phyloP scores from a whole-genome alignment of 208 protist species.

The Crithidia brevicula region DNA sequence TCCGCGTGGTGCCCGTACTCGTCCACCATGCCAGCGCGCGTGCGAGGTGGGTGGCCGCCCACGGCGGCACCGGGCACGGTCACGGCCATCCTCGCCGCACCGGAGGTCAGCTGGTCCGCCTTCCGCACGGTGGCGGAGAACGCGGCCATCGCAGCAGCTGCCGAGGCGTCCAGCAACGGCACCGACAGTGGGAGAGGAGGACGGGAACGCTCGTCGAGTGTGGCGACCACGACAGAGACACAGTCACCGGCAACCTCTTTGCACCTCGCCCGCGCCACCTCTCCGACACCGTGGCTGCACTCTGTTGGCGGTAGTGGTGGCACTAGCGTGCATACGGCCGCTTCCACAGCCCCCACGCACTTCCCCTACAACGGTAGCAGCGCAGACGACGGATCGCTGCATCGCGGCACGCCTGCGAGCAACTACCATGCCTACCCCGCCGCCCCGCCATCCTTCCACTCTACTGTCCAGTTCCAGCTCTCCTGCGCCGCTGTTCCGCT shows the following conservation, averaged over 20 bases:
- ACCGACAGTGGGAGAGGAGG: not conserved
- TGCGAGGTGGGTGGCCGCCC: not conserved
- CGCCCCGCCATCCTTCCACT: not conserved
- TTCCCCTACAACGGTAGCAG: not conserved
- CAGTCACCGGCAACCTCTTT: not conserved
- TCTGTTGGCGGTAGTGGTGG: not conserved
- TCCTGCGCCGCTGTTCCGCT: conserved; percentile 29
- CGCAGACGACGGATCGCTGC: not conserved
- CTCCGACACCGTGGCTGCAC: conserved; percentile 16
- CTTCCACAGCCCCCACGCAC: too few species aligned
- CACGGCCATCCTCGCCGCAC: conserved; percentile 25
- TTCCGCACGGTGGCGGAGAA: not conserved
- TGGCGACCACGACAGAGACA: not conserved
- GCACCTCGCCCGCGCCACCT: not conserved
- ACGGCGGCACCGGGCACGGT: conserved; percentile 12
- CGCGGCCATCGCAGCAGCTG: not conserved
- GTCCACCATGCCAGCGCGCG: conserved; percentile 1
- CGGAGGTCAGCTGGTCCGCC: conserved; percentile 29
- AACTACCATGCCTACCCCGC: conserved; percentile 1
- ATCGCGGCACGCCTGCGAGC: not conserved
- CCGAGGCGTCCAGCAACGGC: not conserved
- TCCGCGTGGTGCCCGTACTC: not conserved
- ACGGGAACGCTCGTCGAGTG: not conserved
- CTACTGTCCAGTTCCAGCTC: conserved; percentile 17
- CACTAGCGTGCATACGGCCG: not conserved